Evolutionary conservation across 192 early-diverging fungal genomes (phyloP), one percentile per base, ranked within the genome.

Genomic region (Coemansia sp.): DNA sequence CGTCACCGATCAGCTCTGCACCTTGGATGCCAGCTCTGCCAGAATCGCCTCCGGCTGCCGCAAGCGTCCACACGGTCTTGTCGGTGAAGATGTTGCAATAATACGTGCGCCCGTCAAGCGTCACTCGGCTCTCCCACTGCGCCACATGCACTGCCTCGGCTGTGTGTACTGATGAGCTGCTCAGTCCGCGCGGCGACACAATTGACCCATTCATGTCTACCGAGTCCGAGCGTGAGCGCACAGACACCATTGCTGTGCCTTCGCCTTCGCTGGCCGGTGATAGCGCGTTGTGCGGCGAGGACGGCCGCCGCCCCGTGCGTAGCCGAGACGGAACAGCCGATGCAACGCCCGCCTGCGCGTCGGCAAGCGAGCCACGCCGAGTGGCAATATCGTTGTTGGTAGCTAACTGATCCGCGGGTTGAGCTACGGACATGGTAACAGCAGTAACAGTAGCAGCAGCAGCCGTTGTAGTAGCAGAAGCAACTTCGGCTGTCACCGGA

Each of bases 21-120:
- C 62, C 46, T 42, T 42, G 23, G 62, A 57, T 61, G 57, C 34
- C 29, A 21, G 44, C 46, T 9, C 45, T 50, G 8, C 76, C 83
- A 6, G 77, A 76, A 27, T 69, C 84, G 25, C 64, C 45, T 39
- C 74, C 70, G 11, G 85, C 74, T 51, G 78, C 72, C 46, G 78
- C 69, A 12, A 89, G 62, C 29, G 34, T 65, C 89, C 89, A 91
- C 36, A 73, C 79, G 5, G 86, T 89, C 62, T 84, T 78, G 71
- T 91, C 89, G 10, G 90, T 90, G 23, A 90, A 76, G 68, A 87
- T 85, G 76, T 91, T 89, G 84, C 87, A 90, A 68, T 78, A 90
- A 70, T 89, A 91, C 14, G 72, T 69, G 15, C 86, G 72, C 2
- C 88, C 86, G 53, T 91, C 90, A 0, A 79, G 71, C 23, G 85